Evolutionary conservation across 441 rosid genomes (phyloP).

Genomic region (Adansonia grandidieri): DNA sequence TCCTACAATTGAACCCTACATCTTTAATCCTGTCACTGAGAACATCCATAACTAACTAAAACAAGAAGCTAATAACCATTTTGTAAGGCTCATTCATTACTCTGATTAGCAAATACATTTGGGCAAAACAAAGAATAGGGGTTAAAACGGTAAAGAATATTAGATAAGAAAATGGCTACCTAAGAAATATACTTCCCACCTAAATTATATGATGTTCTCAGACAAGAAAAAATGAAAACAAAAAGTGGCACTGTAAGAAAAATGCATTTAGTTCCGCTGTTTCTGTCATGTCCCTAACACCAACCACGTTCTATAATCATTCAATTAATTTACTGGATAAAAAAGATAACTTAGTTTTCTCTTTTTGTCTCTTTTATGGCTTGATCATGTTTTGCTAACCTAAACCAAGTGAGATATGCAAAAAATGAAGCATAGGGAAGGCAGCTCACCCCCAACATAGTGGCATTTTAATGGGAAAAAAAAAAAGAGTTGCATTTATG

Average conservation of each 20-base stretch:
- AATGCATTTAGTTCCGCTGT: slow-evolving; percentile 62
- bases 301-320: slow-evolving; percentile 29
- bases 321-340: slow-evolving; percentile 26
- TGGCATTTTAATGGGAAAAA: slow-evolving; percentile 32
- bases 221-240: slow-evolving; percentile 12
- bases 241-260: slow-evolving; percentile 18
- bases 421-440: neutral
- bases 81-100: slow-evolving; percentile 9
- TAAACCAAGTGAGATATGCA: slow-evolving; percentile 20
- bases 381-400: slow-evolving; percentile 18
- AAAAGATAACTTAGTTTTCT: slow-evolving; percentile 25
- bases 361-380: slow-evolving; percentile 23
- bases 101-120: slow-evolving; percentile 30
- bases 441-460: neutral
- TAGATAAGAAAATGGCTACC: slow-evolving; percentile 40
- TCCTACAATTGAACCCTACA: slow-evolving; percentile 34
- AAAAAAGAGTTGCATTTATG: slow-evolving; percentile 22
- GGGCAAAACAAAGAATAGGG: slow-evolving; percentile 27
- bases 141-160: slow-evolving; percentile 34
- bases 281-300: slow-evolving; percentile 65
- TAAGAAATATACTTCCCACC: slow-evolving; percentile 57
- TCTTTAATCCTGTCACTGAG: slow-evolving; percentile 33
- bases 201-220: slow-evolving; percentile 29
- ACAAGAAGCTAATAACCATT: slow-evolving; percentile 30
- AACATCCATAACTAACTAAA: slow-evolving; percentile 49